Conservation (phyloP, 2,329 filamentous ascomycete species). For the Diaporthe batatas region DNA sequence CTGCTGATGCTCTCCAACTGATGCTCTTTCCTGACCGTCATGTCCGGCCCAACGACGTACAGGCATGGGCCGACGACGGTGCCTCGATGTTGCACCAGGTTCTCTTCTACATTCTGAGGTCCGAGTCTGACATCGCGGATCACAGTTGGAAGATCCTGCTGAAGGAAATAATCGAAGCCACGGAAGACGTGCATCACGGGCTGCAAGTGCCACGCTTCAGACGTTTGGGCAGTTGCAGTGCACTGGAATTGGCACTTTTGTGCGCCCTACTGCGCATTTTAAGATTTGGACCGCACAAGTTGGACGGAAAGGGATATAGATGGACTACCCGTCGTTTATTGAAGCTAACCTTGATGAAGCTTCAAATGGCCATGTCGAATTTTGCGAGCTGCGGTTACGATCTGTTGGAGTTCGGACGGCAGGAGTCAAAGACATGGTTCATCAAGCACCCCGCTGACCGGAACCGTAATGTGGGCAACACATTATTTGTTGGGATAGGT, state of each 20-base stretch:
- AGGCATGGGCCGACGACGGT: neutral
- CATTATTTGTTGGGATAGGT: neutral
- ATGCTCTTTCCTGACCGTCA: neutral
- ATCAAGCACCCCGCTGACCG: neutral
- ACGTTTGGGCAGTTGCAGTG: neutral
- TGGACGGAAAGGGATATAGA: too few relatives aligned
- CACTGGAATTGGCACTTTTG: neutral
- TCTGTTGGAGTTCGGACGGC: conserved; percentile 12
- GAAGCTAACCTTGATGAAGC: neutral
- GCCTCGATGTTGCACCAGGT: neutral
- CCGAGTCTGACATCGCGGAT: fast-evolving
- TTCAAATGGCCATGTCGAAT: neutral
- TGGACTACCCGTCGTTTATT: neutral
- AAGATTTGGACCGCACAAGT: fast-evolving
- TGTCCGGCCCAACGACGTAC: neutral
- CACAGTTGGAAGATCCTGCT: neutral
- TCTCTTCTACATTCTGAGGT: neutral
- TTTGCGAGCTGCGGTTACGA: neutral
- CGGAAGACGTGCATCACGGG: neutral
- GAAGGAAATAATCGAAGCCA: neutral
- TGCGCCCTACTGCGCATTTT: fast-evolving
- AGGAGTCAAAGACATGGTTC: neutral
- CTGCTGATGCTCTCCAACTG: neutral
- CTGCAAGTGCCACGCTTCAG: neutral
- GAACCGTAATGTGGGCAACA: too few relatives aligned